Base-by-base conservation (phyloP, 1,284 basidiomycete genomes). In the Neonothopanus nambi region DNA sequence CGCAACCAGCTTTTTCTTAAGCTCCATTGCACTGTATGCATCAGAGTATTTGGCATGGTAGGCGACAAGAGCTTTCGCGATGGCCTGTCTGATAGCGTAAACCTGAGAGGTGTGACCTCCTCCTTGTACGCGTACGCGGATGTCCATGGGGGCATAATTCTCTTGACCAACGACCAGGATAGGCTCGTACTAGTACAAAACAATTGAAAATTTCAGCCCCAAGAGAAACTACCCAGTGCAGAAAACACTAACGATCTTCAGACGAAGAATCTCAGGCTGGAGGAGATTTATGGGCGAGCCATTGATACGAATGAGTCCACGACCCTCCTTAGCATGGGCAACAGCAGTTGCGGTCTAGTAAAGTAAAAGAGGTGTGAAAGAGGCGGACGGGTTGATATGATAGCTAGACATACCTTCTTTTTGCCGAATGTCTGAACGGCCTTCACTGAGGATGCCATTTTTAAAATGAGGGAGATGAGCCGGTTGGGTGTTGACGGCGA, bases 11-110 rank as follows among this genome's bases (percentile, higher is more conserved):
- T 92, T 92, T 84, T 97, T 97, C 85, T 96, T 96, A 74, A 98
- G 74, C 76, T 95, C 94, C 75, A 98, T 84, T 24, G 97, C 94
- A 65, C 92, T 96, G 73, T 89, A 95, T 61, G 97, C 97, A 71
- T 99, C 97, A 75, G 95, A 84, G 83, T 98, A 97, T 80, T 99
- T 99, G 78, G 95, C 91, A 75, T 96, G 96, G 85, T 95, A 98
- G 52, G 96, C 97, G 67, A 99, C 93, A 61, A 99, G 77, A 58
- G 96, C 95, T 82, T 98, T 99, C 66, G 94, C 91, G 67, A 99
- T 97, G 47, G 97, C 97, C 81, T 99, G 97, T 65, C 97, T 94
- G 75, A 99, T 94, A 62, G 97, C 97, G 78, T 99, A 99, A 62
- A 99, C 84, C 77, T 99, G 97, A 58, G 96, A 98, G 60, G 94